Conservation (phyloP, 768 basidiomycete genomes). For the Mycena venus region DNA sequence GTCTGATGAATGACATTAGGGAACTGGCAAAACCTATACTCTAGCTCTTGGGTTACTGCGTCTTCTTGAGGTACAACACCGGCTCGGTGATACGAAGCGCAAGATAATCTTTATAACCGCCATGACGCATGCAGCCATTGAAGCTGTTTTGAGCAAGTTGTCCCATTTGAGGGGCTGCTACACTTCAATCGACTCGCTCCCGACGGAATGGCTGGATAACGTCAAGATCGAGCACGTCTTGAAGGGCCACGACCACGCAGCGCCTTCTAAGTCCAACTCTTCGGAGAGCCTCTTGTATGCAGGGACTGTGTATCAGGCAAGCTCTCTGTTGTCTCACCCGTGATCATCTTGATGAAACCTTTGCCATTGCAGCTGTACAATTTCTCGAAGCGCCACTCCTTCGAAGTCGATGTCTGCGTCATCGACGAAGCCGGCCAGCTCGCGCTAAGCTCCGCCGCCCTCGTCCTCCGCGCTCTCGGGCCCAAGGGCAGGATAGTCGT, state of each 20-base stretch:
- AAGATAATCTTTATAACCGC: conserved; percentile 64
- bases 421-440: conserved; percentile 69
- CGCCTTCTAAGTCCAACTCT: conserved; percentile 45
- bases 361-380: conserved; percentile 56
- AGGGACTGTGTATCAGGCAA: conserved; percentile 64
- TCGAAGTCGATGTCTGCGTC: conserved; percentile 59
- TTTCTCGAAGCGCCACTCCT: conserved; percentile 54
- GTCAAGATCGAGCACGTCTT: conserved; percentile 57
- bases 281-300: conserved; percentile 53
- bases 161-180: conserved; percentile 51
- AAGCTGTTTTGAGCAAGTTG: conserved; percentile 61
- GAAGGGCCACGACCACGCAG: conserved; percentile 55
- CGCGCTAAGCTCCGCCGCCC: conserved; percentile 57
- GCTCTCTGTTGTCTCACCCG: conserved; percentile 13
- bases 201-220: conserved; percentile 57
- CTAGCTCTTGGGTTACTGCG: conserved; percentile 61
- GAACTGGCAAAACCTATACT: conserved; percentile 68
- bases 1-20: conserved; percentile 37
- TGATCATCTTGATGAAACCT: not conserved
- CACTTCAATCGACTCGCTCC: conserved; percentile 50
- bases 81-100: conserved; percentile 42
- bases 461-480: conserved; percentile 59
- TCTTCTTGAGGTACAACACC: conserved; percentile 56
- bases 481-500: conserved; percentile 57
- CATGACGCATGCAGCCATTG: conserved; percentile 67